Conservation (phyloP, 129 eudicot species). For the Escallonia herrerae region DNA sequence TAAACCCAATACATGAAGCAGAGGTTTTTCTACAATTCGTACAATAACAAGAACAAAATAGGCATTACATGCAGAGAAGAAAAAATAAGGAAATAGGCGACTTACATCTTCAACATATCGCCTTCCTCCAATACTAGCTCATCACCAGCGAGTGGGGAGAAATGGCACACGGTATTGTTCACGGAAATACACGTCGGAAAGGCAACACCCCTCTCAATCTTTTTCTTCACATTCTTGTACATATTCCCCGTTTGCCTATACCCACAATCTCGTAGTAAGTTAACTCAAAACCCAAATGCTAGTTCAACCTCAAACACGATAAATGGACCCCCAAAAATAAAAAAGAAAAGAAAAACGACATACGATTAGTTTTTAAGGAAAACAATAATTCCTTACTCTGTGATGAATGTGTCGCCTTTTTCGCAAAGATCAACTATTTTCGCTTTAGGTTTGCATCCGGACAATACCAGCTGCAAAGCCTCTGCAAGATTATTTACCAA, state of each 20-base stretch:
- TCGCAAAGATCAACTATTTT: conserved; percentile 87
- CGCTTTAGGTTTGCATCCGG: conserved; percentile 76
- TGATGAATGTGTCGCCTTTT: conserved; percentile 72
- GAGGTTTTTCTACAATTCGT: too few species aligned
- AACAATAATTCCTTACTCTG: conserved; percentile 40
- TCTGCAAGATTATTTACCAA: conserved; percentile 35
- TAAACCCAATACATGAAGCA: too few species aligned
- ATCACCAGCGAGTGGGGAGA: conserved; percentile 81
- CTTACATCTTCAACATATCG: conserved; percentile 85
- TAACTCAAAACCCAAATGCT: background rate
- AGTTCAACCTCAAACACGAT: too few species aligned
- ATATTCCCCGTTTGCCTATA: conserved; percentile 71
- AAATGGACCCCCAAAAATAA: too few species aligned
- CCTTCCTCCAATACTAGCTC: conserved; percentile 76
- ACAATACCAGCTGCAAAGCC: conserved; percentile 81
- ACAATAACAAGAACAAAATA: too few species aligned
- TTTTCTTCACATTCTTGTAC: conserved; percentile 94
- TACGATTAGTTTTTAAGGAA: too few species aligned
- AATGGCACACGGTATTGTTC: conserved; percentile 74
- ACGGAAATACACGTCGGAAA: conserved; percentile 94
- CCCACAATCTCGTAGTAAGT: background rate
- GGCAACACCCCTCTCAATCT: conserved; percentile 88
- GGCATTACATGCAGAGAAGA: too few species aligned
- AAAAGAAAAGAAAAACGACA: too few species aligned
- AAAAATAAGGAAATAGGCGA: background rate